phyloP scores from a whole-genome alignment of 2,329 filamentous ascomycete genomes.

The Eutypella sp. region DNA sequence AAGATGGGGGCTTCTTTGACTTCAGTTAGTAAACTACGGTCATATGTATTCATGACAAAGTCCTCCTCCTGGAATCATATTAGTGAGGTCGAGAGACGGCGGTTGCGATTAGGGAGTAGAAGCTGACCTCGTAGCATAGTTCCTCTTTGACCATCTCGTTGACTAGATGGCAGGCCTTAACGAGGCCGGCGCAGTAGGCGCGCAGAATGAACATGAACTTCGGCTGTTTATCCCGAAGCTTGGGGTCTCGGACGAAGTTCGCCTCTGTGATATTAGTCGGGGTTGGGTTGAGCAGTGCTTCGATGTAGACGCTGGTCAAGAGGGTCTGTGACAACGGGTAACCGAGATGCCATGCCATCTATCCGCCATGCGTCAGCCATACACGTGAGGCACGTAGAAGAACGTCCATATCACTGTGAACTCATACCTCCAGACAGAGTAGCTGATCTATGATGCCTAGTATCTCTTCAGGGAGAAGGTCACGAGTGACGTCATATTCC shows the following conservation, averaged over 20 bases:
- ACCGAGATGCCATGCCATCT: slow-evolving; percentile 97
- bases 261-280: slow-evolving; percentile 61
- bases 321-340: slow-evolving; percentile 92
- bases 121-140: slow-evolving; percentile 78
- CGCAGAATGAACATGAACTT: slow-evolving; percentile 63
- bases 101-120: background rate
- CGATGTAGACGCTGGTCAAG: slow-evolving; percentile 88
- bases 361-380: slow-evolving; percentile 3
- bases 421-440: slow-evolving; percentile 73
- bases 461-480: slow-evolving; percentile 71
- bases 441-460: slow-evolving; percentile 93
- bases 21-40: slow-evolving; percentile 66
- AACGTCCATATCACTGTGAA: background rate
- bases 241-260: slow-evolving; percentile 47
- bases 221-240: slow-evolving; percentile 27
- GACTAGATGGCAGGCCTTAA: slow-evolving; percentile 78
- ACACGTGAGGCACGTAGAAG: background rate
- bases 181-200: slow-evolving; percentile 78
- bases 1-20: slow-evolving; percentile 55
- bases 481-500: slow-evolving; percentile 67
- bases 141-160: slow-evolving; percentile 74
- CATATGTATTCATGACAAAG: slow-evolving; percentile 89
- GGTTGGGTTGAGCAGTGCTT: slow-evolving; percentile 70
- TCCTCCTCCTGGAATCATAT: slow-evolving; percentile 73
- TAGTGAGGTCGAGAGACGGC: slow-evolving; percentile 3